Percentiles rank a stretch among this genome's conserved stretches.
Evolutionary conservation across 768 basidiomycete species (phyloP).

Genomic region (Lentinus brumalis): DNA sequence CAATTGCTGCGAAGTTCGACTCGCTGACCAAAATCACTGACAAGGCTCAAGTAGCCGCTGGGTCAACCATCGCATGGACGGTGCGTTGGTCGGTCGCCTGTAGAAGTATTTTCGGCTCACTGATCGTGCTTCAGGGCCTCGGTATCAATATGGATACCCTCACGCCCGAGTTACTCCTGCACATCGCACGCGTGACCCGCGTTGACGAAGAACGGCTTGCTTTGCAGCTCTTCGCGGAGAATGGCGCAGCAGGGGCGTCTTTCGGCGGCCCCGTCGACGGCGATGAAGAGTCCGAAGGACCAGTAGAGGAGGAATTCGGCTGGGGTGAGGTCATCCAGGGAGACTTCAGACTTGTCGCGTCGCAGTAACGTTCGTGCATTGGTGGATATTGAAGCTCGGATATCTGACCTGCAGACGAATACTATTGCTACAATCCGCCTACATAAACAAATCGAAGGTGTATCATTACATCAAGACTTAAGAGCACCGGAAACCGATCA

Average conservation of each 20-base stretch:
- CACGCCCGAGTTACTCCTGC: constrained; percentile 59
- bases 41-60: constrained; percentile 18
- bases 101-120: not conserved
- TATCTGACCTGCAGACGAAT: not conserved
- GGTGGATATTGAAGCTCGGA: too few species aligned
- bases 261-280: constrained; percentile 30
- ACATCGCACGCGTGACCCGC: constrained; percentile 42
- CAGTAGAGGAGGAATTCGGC: constrained; percentile 24
- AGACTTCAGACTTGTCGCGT: constrained; percentile 33
- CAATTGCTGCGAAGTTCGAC: constrained; percentile 32
- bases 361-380: not conserved
- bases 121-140: constrained; percentile 44
- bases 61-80: constrained; percentile 37
- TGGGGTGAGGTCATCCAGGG: constrained; percentile 33
- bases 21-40: constrained; percentile 23
- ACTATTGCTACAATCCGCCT: not conserved
- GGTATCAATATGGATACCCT: constrained; percentile 59
- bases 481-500: not conserved
- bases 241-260: constrained; percentile 23
- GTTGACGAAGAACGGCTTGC: constrained; percentile 24
- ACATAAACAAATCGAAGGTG: too few species aligned
- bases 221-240: constrained; percentile 9
- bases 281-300: constrained; percentile 17
- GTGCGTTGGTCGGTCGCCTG: constrained; percentile 18
- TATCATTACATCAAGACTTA: too few species aligned